These are phyloP conservation scores for Phytophthora citrophthora DNA, from an alignment of 352 stramenopile species.

Conservation along the genomic window DNA sequence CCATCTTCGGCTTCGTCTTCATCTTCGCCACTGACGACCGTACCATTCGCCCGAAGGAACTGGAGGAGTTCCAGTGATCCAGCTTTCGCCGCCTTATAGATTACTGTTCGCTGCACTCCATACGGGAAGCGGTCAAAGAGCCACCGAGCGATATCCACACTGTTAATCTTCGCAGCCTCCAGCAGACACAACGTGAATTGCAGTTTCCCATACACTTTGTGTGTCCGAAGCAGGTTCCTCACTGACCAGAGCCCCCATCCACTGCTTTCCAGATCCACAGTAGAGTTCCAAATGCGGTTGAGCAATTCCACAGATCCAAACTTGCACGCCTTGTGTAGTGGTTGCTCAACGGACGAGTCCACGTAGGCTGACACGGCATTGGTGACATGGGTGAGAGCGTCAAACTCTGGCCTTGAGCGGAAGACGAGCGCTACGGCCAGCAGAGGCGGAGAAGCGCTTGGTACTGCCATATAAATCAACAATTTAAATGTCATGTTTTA, in stretches of 20 bases:
- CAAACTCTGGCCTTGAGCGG: not conserved
- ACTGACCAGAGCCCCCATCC: constrained; percentile 15
- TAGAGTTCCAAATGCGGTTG: constrained; percentile 13
- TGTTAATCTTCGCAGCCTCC: constrained; percentile 6
- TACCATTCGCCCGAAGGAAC: constrained; percentile 9
- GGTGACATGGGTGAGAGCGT: constrained; percentile 1
- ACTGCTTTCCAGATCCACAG: constrained; percentile 4
- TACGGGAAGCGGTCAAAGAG: constrained; percentile 20
- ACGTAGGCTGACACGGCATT: not conserved
- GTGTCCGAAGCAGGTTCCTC: constrained; percentile 3
- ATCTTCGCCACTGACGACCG: not conserved
- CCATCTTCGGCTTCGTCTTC: no score
- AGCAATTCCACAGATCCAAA: constrained; percentile 8
- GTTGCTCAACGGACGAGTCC: constrained; percentile 15
- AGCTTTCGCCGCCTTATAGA: constrained; percentile 7
- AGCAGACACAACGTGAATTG: constrained; percentile 14
- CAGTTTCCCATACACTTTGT: constrained; percentile 9
- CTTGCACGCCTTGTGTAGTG: constrained; percentile 2
- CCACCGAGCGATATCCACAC: constrained; percentile 12
- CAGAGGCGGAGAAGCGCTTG: not conserved
- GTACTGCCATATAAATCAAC: no score
- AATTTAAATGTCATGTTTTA: no score
- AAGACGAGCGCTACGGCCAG: constrained; percentile 11
- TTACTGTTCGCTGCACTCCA: constrained; percentile 9
- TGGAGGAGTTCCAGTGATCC: constrained; percentile 14